Conservation (phyloP, 176 grass and related monocot species). For the Carex littledalei region DNA sequence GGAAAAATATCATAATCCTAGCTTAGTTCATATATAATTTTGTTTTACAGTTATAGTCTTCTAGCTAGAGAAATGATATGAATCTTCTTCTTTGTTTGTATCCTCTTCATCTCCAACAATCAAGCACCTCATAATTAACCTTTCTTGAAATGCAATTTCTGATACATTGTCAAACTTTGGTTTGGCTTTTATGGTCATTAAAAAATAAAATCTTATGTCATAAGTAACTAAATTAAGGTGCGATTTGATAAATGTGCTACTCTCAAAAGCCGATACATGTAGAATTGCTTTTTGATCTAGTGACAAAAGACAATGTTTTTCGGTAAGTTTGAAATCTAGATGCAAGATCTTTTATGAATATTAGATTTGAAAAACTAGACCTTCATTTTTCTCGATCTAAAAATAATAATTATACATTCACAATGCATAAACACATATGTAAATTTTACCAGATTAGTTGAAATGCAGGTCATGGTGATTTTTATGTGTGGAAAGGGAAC, state of each 20-base stretch:
- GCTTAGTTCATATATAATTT: background rate
- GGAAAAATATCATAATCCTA: background rate
- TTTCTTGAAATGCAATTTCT: too few species aligned
- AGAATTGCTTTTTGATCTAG: too few species aligned
- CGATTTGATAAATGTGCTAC: background rate
- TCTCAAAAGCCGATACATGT: too few species aligned
- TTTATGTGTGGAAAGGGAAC: background rate
- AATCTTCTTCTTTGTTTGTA: background rate
- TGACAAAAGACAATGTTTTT: too few species aligned
- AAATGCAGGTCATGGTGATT: background rate
- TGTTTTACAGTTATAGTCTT: background rate
- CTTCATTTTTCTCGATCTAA: too few species aligned
- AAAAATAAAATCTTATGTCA: background rate
- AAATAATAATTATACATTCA: background rate
- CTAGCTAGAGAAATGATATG: background rate
- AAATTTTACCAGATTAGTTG: background rate
- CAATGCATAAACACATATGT: background rate
- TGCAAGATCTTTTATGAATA: too few species aligned
- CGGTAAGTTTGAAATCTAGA: too few species aligned
- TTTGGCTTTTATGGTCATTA: background rate
- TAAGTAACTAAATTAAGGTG: background rate
- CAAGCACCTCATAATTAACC: background rate
- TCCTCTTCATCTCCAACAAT: background rate
- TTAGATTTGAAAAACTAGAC: too few species aligned
- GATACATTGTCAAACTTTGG: background rate